Evolutionary conservation across 2,329 filamentous ascomycete genomes (phyloP).

Genomic region (Metarhizium guizhouense): DNA sequence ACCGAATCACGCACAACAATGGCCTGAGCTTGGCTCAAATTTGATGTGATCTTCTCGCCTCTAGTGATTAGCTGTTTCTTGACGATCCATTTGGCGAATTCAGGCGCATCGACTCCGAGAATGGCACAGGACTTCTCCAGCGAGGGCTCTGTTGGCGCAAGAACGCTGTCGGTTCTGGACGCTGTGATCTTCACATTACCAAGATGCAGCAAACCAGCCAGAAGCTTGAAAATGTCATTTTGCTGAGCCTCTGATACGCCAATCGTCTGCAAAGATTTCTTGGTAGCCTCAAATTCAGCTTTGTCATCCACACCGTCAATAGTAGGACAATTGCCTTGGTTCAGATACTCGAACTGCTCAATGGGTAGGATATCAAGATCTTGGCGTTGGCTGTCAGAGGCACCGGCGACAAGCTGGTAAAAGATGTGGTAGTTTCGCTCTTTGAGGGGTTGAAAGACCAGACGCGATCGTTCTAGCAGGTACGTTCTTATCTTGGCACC

Average conservation of each 20-base stretch:
- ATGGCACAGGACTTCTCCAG: slow-evolving; percentile 74
- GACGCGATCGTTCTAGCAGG: slow-evolving; percentile 83
- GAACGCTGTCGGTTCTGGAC: slow-evolving; percentile 76
- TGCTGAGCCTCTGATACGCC: slow-evolving; percentile 71
- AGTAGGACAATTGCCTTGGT: slow-evolving; percentile 82
- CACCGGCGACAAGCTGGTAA: slow-evolving; percentile 91
- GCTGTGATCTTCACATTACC: slow-evolving; percentile 95
- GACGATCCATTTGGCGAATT: slow-evolving; percentile 96
- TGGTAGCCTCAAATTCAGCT: slow-evolving; percentile 83
- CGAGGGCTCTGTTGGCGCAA: slow-evolving; percentile 72
- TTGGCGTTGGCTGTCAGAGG: slow-evolving; percentile 73
- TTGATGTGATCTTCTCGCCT: slow-evolving; percentile 95
- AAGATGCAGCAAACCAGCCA: slow-evolving; percentile 85
- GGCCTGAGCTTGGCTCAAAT: slow-evolving; percentile 87
- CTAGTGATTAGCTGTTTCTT: slow-evolving; percentile 97
- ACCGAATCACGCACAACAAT: slow-evolving; percentile 93
- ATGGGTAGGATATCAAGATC: slow-evolving; percentile 71
- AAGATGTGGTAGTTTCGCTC: slow-evolving; percentile 99
- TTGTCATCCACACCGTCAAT: slow-evolving; percentile 96
- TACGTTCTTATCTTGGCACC: slow-evolving; percentile 97
- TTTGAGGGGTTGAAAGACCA: slow-evolving; percentile 95
- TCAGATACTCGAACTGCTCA: slow-evolving; percentile 92
- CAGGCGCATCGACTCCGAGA: slow-evolving; percentile 74
- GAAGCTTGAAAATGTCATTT: slow-evolving; percentile 75
- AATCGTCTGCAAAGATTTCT: slow-evolving; percentile 78